Base-by-base conservation (phyloP, 2,329 filamentous ascomycete species). In the Rutstroemia sydowiana region DNA sequence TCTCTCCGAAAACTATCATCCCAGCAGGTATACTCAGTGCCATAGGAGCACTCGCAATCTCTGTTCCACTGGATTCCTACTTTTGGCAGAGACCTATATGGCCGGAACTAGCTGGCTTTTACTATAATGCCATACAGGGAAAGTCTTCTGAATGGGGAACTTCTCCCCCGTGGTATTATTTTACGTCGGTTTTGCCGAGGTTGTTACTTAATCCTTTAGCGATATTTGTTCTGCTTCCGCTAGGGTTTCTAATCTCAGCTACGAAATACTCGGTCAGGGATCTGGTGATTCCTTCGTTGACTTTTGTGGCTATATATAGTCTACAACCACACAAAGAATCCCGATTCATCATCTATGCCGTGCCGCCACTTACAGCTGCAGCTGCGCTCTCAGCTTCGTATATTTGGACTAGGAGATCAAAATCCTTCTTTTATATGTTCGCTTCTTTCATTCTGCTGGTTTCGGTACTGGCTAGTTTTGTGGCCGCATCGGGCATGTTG, bases 301-400 rank as follows among this genome's bases (percentile, higher is more conserved):
- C 78, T 28, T 98, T 91, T 67, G 75, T 95, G 18, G 77, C 77
- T 4, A 68, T 95, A 40, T 97, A 95, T 73, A 95, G 89, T 57
- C 62, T 89, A 46, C 86, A 95, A 56, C 91, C 92, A 0, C 93
- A 98, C 72, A 98, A 98, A 67, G 93, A 98, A 71, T 87, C 90
- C 67, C 87, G 93, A 16, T 98, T 98, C 73, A 84, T 98, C 60
- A 82, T 97, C 62, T 97, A 97, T 70, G 77, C 82, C 48, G 76
- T 95, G 21, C 93, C 93, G 0, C 76, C 85, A 0, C 72, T 97
- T 28, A 95, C 91, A 0, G 85, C 85, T 10, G 79, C 84, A 2
- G 85, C 89, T 0, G 84, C 88, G 3, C 75, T 88, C 4, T 84
- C 83, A 18, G 88, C 89, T 13, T 78, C 81, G 51, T 84, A 82